A percentile compares a stretch with the other conserved stretches of the same genome.
These are phyloP conservation scores for Ophiostoma quercus DNA, from an alignment of 2,329 filamentous ascomycete species.

Conservation along the genomic window DNA sequence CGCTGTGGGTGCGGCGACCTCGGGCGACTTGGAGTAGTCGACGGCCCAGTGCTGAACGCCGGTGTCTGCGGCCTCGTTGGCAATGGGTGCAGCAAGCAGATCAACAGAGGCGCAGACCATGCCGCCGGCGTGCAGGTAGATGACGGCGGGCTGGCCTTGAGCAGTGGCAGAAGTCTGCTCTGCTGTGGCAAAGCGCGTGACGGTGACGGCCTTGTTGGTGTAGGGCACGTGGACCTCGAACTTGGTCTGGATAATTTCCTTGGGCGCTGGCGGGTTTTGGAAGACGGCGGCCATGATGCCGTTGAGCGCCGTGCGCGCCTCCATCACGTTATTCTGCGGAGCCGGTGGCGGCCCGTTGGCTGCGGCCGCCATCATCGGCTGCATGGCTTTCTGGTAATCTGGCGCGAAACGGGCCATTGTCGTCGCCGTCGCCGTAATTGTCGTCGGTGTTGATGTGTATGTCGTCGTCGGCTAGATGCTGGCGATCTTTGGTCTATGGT, in stretches of 20 bases:
- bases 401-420: conserved; percentile 22
- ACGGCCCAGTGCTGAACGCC: conserved; percentile 35
- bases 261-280: conserved; percentile 12
- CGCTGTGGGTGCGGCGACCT: conserved; percentile 42
- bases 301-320: conserved; percentile 16
- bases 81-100: conserved; percentile 24
- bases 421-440: not conserved
- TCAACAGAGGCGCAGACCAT: conserved; percentile 29
- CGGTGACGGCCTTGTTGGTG: conserved; percentile 18
- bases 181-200: conserved; percentile 26
- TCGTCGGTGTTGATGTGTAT: too few relatives aligned
- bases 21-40: conserved; percentile 47
- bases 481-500: not conserved
- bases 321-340: conserved; percentile 17
- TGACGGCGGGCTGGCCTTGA: conserved; percentile 21
- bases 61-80: conserved; percentile 23
- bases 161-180: not conserved
- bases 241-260: conserved; percentile 20
- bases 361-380: conserved; percentile 20
- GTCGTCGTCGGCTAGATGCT: not conserved
- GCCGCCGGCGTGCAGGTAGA: conserved; percentile 33
- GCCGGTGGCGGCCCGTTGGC: conserved; percentile 11
- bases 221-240: conserved; percentile 21
- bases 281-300: not conserved
- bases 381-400: conserved; percentile 25